phyloP scores from a whole-genome alignment of 768 basidiomycete genomes.

The Collybia mongolica region DNA sequence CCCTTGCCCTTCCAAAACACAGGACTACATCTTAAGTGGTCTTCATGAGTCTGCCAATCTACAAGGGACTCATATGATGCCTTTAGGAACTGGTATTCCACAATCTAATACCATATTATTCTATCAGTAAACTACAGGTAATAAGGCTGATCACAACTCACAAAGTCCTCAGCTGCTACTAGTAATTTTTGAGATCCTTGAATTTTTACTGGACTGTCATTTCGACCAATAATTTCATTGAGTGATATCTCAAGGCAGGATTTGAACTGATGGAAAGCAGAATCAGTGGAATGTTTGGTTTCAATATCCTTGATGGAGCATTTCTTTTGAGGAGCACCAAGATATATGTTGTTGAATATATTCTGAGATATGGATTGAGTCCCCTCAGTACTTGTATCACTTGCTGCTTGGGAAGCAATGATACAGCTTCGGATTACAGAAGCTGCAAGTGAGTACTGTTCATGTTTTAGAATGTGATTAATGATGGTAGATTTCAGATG shows the following conservation, averaged over 20 bases:
- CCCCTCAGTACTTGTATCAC: too few species aligned
- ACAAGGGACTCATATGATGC: constrained; percentile 15
- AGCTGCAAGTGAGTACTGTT: too few species aligned
- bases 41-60: constrained; percentile 14
- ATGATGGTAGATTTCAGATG: too few species aligned
- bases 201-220: background rate
- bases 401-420: too few species aligned
- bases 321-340: constrained; percentile 4
- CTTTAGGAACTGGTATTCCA: constrained; percentile 10
- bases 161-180: too few species aligned
- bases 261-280: background rate
- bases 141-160: too few species aligned
- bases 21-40: constrained; percentile 20
- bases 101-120: too few species aligned
- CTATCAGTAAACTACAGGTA: too few species aligned
- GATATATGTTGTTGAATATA: constrained; percentile 1
- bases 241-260: background rate
- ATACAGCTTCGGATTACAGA: too few species aligned
- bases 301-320: constrained; percentile 4
- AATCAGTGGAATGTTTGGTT: background rate
- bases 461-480: too few species aligned
- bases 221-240: background rate
- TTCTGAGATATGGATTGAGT: too few species aligned
- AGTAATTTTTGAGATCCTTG: too few species aligned
- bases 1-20: constrained; percentile 4